A percentile compares a stretch with the other conserved stretches of the same genome.
Conservation (phyloP, 257 asterid genomes). For the Solanum gandarillasii region DNA sequence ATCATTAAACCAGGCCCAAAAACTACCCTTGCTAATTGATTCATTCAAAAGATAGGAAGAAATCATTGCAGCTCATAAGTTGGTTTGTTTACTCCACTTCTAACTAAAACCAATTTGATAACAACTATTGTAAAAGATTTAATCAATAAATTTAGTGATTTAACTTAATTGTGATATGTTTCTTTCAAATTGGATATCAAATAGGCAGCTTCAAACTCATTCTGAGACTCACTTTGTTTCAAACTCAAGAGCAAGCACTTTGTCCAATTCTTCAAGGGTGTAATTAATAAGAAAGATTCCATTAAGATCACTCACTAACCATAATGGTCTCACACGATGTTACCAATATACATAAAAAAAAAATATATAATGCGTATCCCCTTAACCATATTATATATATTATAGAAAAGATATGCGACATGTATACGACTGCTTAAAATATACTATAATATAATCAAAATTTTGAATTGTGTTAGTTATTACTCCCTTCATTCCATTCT, state of each 20-base stretch:
- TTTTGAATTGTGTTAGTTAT: neutral
- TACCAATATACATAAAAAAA: neutral
- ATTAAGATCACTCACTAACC: neutral
- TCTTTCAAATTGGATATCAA: neutral
- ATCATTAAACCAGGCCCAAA: neutral
- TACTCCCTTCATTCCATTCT: neutral
- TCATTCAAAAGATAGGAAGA: neutral
- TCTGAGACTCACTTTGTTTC: neutral
- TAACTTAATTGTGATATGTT: neutral
- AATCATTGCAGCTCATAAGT: neutral
- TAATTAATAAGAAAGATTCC: neutral
- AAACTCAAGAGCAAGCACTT: neutral
- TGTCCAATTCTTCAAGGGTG: neutral
- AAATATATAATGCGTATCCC: neutral
- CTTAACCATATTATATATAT: neutral
- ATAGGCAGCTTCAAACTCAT: neutral
- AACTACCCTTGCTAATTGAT: neutral
- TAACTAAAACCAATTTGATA: neutral
- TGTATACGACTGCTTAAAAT: neutral
- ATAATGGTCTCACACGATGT: neutral
- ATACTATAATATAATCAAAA: neutral
- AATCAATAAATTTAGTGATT: neutral
- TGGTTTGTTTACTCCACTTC: neutral
- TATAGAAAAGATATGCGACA: neutral
- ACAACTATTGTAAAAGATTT: neutral